A percentile compares a stretch with the other conserved stretches of the same genome.
Conservation (phyloP, 2,329 filamentous ascomycete genomes). For the Ceratocystis cubensis region DNA sequence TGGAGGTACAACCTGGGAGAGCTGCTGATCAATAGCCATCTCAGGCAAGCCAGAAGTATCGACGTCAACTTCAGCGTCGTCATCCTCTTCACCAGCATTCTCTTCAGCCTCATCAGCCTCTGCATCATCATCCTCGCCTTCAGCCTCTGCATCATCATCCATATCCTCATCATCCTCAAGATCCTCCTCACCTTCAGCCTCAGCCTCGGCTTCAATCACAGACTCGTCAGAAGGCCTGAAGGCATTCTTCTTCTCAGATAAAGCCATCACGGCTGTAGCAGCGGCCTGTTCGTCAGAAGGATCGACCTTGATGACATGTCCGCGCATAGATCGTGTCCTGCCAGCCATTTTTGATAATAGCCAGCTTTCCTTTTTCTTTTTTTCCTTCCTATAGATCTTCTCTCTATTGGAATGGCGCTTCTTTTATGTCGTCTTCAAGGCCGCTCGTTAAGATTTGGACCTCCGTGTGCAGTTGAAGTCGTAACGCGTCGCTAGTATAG, state of each 20-base stretch:
- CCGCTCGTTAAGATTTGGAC: background rate
- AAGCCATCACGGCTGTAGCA: conserved; percentile 20
- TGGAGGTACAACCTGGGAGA: background rate
- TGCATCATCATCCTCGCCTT: conserved; percentile 5
- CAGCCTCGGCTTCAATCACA: background rate
- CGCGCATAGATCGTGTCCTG: conserved; percentile 19
- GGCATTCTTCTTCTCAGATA: conserved; percentile 16
- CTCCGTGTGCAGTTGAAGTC: too few species aligned
- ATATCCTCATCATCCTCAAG: conserved; percentile 11
- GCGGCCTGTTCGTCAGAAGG: conserved; percentile 19
- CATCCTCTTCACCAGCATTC: conserved; percentile 8
- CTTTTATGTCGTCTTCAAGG: background rate
- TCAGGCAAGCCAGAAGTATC: conserved; percentile 12
- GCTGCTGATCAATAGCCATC: conserved; percentile 19
- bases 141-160: conserved; percentile 11
- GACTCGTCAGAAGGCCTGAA: background rate
- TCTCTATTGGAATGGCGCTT: background rate
- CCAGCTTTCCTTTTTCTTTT: background rate
- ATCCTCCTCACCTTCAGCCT: background rate
- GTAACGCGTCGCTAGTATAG: too few species aligned
- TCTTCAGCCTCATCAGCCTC: conserved; percentile 13
- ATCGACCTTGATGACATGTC: conserved; percentile 11
- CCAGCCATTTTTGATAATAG: conserved; percentile 12
- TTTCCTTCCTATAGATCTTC: background rate
- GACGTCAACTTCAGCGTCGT: background rate